These are phyloP conservation scores for Pestalotiopsis sp. DNA, from an alignment of 2,329 filamentous ascomycete species.

Conservation along the genomic window DNA sequence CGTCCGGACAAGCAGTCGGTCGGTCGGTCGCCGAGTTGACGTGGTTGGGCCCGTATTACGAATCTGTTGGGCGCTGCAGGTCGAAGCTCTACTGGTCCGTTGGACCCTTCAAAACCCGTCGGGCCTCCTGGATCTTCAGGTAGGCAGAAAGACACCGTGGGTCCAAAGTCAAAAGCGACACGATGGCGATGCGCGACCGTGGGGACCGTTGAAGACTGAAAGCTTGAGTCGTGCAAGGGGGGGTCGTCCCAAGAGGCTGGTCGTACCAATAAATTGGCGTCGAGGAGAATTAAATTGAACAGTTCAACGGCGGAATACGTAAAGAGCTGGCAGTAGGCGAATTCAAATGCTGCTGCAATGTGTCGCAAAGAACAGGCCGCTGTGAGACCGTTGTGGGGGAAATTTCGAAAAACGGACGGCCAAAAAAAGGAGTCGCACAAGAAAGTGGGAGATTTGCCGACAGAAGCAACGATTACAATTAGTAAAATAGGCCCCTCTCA, in stretches of 20 bases:
- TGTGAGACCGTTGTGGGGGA: not conserved
- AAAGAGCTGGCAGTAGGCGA: not conserved
- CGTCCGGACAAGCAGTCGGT: not conserved
- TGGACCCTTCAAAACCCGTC: not conserved
- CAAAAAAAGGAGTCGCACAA: not conserved
- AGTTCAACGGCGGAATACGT: not conserved
- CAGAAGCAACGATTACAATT: not conserved
- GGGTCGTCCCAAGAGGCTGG: not conserved
- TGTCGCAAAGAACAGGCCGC: not conserved
- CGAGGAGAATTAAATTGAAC: not conserved
- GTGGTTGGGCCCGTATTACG: not conserved
- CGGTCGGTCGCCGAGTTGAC: too few relatives aligned
- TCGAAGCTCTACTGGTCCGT: not conserved
- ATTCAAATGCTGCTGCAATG: not conserved
- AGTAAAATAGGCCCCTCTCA: not conserved
- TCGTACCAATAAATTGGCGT: not conserved
- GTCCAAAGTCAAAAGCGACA: slow-evolving; percentile 7
- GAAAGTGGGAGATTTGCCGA: not conserved
- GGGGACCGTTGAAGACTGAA: not conserved
- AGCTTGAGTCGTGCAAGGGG: not conserved
- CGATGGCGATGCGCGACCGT: slow-evolving; percentile 4
- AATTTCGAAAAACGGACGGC: not conserved
- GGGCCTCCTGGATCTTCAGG: not conserved
- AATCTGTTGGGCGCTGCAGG: not conserved
- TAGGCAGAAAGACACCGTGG: not conserved